phyloP scores from a whole-genome alignment of 2,329 filamentous ascomycete species.

The Drechslera avenae region DNA sequence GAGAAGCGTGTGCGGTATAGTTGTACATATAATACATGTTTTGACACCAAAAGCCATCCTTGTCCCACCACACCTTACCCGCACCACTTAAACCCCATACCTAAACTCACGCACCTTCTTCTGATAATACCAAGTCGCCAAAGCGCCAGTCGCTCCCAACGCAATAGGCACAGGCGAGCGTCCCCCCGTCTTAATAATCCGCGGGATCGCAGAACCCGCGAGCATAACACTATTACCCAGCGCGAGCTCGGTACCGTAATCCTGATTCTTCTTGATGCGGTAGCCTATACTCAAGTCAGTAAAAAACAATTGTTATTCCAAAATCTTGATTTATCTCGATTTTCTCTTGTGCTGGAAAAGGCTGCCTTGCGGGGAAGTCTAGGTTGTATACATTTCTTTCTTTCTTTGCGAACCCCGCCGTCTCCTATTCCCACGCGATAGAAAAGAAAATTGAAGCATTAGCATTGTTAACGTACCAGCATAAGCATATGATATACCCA shows the following conservation, averaged over 20 bases:
- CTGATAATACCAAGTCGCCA: constrained; percentile 37
- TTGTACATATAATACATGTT: too few species aligned
- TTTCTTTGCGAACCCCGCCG: too few species aligned
- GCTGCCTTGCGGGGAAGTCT: too few species aligned
- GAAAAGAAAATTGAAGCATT: too few species aligned
- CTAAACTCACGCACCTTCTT: constrained; percentile 40
- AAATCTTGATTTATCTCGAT: too few species aligned
- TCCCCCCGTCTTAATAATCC: constrained; percentile 36
- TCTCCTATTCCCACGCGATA: not conserved
- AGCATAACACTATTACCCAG: constrained; percentile 34
- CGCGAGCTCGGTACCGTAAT: constrained; percentile 37
- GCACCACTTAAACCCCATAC: constrained; percentile 29
- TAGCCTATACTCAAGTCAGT: constrained; percentile 22
- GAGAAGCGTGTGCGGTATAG: too few species aligned
- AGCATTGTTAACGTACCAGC: constrained; percentile 20
- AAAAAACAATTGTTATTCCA: not conserved
- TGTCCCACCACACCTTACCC: too few species aligned
- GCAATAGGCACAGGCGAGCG: constrained; percentile 36
- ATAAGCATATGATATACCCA: constrained; percentile 34
- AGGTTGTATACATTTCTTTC: too few species aligned
- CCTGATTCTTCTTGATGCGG: constrained; percentile 36
- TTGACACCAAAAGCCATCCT: too few species aligned
- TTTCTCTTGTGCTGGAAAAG: too few species aligned
- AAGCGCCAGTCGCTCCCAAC: constrained; percentile 29
- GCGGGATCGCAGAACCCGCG: constrained; percentile 30